These are phyloP conservation scores for Arachnomyces sp. DNA, from an alignment of 2,329 filamentous ascomycete species.

Conservation along the genomic window DNA sequence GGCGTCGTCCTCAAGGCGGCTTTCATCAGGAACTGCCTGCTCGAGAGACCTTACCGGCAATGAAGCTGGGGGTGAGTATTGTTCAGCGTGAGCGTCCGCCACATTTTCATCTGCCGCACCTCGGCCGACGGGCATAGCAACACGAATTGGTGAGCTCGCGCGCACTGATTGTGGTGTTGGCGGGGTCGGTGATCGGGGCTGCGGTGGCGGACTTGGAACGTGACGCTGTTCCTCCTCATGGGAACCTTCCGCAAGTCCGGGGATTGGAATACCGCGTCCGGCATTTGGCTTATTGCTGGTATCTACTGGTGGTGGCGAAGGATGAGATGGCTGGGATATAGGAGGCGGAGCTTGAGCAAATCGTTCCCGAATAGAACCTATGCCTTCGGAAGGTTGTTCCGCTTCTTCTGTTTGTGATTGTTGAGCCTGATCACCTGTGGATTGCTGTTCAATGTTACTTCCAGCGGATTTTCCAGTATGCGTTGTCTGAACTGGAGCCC, in stretches of 20 bases:
- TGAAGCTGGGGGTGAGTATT: constrained; percentile 30
- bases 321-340: constrained; percentile 43
- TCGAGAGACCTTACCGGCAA: constrained; percentile 60
- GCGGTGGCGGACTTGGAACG: constrained; percentile 36
- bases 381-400: constrained; percentile 48
- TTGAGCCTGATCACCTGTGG: neutral
- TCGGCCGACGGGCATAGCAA: constrained; percentile 77
- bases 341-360: constrained; percentile 67
- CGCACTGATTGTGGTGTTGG: constrained; percentile 42
- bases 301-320: constrained; percentile 57
- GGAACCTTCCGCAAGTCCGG: constrained; percentile 54
- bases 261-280: constrained; percentile 64
- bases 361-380: constrained; percentile 70
- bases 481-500: constrained; percentile 73
- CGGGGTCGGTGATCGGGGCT: constrained; percentile 37
- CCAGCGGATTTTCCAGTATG: constrained; percentile 57
- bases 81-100: constrained; percentile 36
- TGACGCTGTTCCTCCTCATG: constrained; percentile 36
- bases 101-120: constrained; percentile 42
- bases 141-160: constrained; percentile 67
- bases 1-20: constrained; percentile 59
- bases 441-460: constrained; percentile 20
- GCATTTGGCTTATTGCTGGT: constrained; percentile 61
- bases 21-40: constrained; percentile 55
- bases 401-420: constrained; percentile 27